Percentiles rank a stretch among this genome's conserved stretches.
phyloP scores from a whole-genome alignment of 2,329 filamentous ascomycete genomes.

The Bisporella sp. region DNA sequence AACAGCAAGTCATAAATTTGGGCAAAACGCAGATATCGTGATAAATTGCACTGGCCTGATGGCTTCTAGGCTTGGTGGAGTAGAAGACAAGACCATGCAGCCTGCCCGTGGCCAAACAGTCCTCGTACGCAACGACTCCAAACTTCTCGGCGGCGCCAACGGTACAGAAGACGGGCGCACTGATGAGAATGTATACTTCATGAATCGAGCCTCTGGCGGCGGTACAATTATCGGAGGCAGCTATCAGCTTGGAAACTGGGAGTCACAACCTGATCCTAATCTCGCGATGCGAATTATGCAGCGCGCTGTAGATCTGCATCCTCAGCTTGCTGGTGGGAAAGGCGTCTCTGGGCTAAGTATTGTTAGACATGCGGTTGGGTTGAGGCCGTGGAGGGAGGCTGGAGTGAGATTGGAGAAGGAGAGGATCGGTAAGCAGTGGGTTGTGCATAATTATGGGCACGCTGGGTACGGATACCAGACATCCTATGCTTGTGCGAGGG shows the following conservation, averaged over 20 bases:
- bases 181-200: constrained; percentile 60
- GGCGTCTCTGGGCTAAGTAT: constrained; percentile 57
- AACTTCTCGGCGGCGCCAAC: constrained; percentile 51
- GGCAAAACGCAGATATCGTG: constrained; percentile 56
- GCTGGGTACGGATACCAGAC: constrained; percentile 56
- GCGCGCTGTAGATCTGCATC: constrained; percentile 49
- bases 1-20: constrained; percentile 47
- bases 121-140: constrained; percentile 57
- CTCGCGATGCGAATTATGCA: constrained; percentile 62
- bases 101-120: constrained; percentile 76
- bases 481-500: constrained; percentile 63
- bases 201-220: constrained; percentile 59
- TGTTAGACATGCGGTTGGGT: constrained; percentile 59
- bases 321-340: constrained; percentile 45
- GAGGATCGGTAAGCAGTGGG: constrained; percentile 43
- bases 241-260: constrained; percentile 58
- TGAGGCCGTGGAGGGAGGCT: constrained; percentile 54
- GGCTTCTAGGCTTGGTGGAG: constrained; percentile 70
- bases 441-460: constrained; percentile 57
- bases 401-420: constrained; percentile 60
- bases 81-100: constrained; percentile 64
- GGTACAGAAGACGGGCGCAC: constrained; percentile 54
- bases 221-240: constrained; percentile 62
- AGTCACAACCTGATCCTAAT: constrained; percentile 54
- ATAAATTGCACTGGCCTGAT: constrained; percentile 83